Conservation (phyloP, 805 yeast genomes). For the Kuraishia capsulata region DNA sequence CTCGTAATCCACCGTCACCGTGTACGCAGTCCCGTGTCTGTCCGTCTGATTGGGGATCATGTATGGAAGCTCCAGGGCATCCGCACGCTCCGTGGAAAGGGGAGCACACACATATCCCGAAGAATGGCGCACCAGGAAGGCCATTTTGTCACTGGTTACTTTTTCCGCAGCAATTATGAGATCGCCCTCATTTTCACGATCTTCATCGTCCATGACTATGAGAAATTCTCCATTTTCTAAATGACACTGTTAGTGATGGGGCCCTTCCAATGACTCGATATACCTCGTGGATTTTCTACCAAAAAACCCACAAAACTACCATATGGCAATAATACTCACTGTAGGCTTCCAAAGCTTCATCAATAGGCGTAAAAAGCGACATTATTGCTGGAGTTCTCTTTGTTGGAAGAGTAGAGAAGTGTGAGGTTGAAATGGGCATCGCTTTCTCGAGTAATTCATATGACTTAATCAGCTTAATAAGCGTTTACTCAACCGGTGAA, state of each 20-base stretch:
- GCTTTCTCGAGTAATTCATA: no score
- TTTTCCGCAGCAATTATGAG: conserved; percentile 85
- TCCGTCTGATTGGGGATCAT: conserved; percentile 63
- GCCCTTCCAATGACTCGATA: conserved; percentile 1
- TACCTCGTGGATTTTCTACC: no score
- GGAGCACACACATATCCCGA: conserved; percentile 96
- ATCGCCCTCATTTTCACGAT: conserved; percentile 97
- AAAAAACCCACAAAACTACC: no score
- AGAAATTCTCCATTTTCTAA: conserved; percentile 67
- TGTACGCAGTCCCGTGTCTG: conserved; percentile 95
- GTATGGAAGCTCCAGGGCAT: conserved; percentile 66
- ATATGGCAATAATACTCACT: conserved; percentile 32
- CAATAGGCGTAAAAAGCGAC: conserved; percentile 42
- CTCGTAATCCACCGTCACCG: conserved; percentile 79
- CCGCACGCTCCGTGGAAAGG: conserved; percentile 67
- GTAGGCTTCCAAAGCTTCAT: conserved; percentile 66
- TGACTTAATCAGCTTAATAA: no score
- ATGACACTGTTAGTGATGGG: neutral
- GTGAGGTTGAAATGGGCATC: neutral
- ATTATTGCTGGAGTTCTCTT: neutral
- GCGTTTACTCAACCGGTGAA: no score
- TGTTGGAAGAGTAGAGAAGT: neutral
- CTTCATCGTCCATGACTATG: conserved; percentile 95
- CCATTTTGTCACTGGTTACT: conserved; percentile 80
- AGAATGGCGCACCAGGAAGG: conserved; percentile 79